phyloP scores from a whole-genome alignment of 208 protist species.

The Leishmania mexicana region DNA sequence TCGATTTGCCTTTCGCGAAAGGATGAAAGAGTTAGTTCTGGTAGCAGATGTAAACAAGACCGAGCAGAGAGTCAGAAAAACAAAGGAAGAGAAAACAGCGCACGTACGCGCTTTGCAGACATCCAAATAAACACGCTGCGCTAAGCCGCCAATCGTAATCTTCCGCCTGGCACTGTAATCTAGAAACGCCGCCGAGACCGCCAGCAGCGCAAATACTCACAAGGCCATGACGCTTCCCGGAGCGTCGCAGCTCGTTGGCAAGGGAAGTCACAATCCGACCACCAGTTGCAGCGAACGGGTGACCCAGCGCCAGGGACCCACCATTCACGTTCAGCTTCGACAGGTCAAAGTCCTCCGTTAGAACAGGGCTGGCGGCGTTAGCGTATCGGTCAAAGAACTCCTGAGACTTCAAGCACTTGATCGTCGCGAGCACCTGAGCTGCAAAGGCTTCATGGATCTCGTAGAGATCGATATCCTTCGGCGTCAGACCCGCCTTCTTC shows the following conservation, averaged over 20 bases:
- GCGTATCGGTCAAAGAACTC: conserved; percentile 78
- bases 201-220: conserved; percentile 91
- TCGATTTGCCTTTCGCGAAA: background rate
- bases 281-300: conserved; percentile 90
- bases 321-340: conserved; percentile 86
- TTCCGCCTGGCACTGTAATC: conserved; percentile 53
- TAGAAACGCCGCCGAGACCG: conserved; percentile 69
- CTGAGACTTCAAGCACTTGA: conserved; percentile 65
- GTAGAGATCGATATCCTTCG: conserved; percentile 85
- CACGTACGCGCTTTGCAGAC: background rate
- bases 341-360: conserved; percentile 56
- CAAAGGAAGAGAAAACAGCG: background rate
- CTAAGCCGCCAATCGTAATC: background rate
- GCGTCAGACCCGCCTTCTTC: conserved; percentile 64
- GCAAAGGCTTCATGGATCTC: conserved; percentile 93
- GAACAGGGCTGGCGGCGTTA: conserved; percentile 31
- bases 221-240: conserved; percentile 74
- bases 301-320: conserved; percentile 79
- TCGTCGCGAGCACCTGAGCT: conserved; percentile 83
- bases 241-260: conserved; percentile 80
- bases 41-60: background rate
- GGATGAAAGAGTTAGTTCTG: background rate
- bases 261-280: conserved; percentile 79
- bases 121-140: background rate
- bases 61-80: background rate